phyloP scores from a whole-genome alignment of 2,329 filamentous ascomycete species.

The Emergomyces africanus region DNA sequence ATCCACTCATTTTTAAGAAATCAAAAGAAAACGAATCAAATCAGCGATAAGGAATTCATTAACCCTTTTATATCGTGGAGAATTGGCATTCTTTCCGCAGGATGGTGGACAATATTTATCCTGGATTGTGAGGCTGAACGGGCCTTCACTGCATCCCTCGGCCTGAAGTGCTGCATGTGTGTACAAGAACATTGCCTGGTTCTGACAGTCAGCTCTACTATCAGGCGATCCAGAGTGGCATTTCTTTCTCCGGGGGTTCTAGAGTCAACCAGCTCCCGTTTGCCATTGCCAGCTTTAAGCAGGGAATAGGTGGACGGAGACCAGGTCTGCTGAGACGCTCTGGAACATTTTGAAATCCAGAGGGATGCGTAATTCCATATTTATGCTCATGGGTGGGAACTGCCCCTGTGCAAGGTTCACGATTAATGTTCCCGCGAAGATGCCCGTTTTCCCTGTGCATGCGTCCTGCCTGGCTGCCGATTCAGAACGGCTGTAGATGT shows the following conservation, averaged over 20 bases:
- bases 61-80: background rate
- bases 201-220: background rate
- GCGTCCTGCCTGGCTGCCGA: background rate
- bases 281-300: background rate
- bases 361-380: background rate
- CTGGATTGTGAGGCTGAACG: background rate
- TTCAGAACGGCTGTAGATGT: background rate
- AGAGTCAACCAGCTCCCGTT: background rate
- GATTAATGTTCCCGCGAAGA: background rate
- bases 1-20: background rate
- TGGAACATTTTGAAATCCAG: background rate
- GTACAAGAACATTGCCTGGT: no score
- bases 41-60: background rate
- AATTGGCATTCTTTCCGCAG: background rate
- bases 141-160: background rate
- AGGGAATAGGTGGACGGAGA: background rate
- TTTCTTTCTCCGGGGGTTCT: background rate
- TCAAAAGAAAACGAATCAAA: background rate
- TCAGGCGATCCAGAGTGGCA: background rate
- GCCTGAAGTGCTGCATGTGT: no score
- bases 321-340: background rate
- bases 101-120: background rate
- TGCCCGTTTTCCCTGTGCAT: background rate
- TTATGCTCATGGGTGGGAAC: background rate
- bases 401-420: no score